A percentile compares a stretch with the other conserved stretches of the same genome.
phyloP scores from a whole-genome alignment of 2,329 filamentous ascomycete genomes.

The Botrytis hyacinthi region DNA sequence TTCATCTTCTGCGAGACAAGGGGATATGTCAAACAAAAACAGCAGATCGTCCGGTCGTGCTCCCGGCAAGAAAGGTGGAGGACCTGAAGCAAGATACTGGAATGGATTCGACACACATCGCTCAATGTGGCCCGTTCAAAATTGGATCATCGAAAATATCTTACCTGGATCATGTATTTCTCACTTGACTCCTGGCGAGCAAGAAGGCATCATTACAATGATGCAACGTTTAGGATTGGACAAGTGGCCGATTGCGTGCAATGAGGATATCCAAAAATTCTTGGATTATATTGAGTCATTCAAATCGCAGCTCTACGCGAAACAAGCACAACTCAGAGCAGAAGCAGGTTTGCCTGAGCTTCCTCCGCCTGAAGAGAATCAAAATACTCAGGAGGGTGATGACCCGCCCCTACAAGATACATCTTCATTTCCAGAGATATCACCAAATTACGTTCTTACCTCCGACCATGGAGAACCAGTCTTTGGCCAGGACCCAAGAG shows the following conservation, averaged over 20 bases:
- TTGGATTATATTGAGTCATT: background rate
- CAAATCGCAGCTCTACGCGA: background rate
- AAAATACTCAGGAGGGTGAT: background rate
- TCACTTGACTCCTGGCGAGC: background rate
- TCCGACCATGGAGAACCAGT: background rate
- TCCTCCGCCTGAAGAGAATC: background rate
- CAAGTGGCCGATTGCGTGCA: background rate
- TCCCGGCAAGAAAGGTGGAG: background rate
- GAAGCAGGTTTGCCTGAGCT: background rate
- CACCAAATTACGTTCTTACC: background rate
- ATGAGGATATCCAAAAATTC: background rate
- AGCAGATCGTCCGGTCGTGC: no score
- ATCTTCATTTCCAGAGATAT: background rate
- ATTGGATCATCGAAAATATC: background rate
- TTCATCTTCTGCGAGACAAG: background rate
- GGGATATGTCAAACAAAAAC: background rate
- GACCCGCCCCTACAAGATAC: background rate
- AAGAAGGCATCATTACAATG: background rate
- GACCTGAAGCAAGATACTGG: background rate
- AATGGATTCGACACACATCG: background rate
- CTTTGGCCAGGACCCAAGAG: background rate
- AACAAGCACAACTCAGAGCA: background rate
- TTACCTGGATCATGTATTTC: background rate
- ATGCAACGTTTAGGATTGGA: background rate
- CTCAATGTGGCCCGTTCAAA: background rate